These are phyloP conservation scores for Peronospora destructor DNA, from an alignment of 352 stramenopile genomes.

Conservation along the genomic window DNA sequence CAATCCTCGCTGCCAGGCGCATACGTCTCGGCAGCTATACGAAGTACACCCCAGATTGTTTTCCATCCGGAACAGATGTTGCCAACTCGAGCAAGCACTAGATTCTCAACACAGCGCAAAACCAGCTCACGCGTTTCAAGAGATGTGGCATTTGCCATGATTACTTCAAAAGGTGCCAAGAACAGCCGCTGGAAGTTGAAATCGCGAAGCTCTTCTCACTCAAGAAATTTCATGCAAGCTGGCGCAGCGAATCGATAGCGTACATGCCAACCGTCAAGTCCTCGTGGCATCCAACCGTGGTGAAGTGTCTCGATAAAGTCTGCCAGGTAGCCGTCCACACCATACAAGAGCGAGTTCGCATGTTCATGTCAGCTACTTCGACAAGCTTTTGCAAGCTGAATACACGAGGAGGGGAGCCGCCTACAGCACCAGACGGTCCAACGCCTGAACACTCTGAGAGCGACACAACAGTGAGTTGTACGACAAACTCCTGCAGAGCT, in stretches of 20 bases:
- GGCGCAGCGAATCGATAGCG: slow-evolving; percentile 97
- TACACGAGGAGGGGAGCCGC: slow-evolving; percentile 79
- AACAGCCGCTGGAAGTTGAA: slow-evolving; percentile 99
- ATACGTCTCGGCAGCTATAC: slow-evolving; percentile 82
- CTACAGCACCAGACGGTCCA: slow-evolving; percentile 30
- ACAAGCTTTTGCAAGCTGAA: slow-evolving; percentile 99
- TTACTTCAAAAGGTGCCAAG: slow-evolving; percentile 94
- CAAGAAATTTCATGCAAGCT: slow-evolving; percentile 99
- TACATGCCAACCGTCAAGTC: slow-evolving; percentile 97
- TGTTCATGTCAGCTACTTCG: slow-evolving; percentile 99
- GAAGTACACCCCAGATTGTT: slow-evolving; percentile 90
- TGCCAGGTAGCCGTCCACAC: slow-evolving; percentile 98
- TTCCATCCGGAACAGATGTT: slow-evolving; percentile 92
- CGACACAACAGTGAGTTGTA: slow-evolving; percentile 86
- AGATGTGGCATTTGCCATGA: slow-evolving; percentile 83
- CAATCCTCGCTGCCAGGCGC: slow-evolving; percentile 63
- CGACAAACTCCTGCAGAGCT: slow-evolving; percentile 87
- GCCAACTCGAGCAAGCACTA: slow-evolving; percentile 81
- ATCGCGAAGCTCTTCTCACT: slow-evolving; percentile 96
- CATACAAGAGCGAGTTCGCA: slow-evolving; percentile 92
- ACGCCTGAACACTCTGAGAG: slow-evolving; percentile 81
- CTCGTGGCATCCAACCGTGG: slow-evolving; percentile 93
- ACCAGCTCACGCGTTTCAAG: slow-evolving; percentile 88
- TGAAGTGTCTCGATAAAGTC: slow-evolving; percentile 96
- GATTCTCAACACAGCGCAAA: slow-evolving; percentile 87